These are phyloP conservation scores for Acacia crassicarpa DNA, from an alignment of 306 rosid species.

Conservation along the genomic window DNA sequence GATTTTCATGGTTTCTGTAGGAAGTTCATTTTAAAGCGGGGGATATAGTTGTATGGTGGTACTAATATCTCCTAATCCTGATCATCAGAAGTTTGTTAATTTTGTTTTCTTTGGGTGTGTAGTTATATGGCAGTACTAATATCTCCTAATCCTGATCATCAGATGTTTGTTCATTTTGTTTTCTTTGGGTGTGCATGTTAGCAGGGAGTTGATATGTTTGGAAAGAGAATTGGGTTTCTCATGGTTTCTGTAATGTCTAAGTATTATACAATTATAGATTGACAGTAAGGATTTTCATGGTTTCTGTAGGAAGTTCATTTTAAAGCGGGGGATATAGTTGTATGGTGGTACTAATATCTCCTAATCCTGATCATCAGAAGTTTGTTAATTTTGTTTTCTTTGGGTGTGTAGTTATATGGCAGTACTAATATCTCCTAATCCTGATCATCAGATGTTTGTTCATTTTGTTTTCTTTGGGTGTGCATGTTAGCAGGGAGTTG, in stretches of 20 bases:
- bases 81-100: no score
- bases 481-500: constrained; percentile 64
- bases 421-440: background rate
- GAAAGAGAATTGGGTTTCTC: constrained; percentile 80
- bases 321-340: background rate
- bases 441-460: background rate
- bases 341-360: background rate
- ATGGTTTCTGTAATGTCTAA: constrained; percentile 12
- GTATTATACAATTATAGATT: background rate
- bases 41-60: background rate
- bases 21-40: background rate
- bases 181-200: background rate
- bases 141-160: background rate
- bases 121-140: no score
- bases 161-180: constrained; percentile 2
- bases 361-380: no score
- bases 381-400: no score
- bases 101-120: no score
- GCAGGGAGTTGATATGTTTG: constrained; percentile 96
- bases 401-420: no score
- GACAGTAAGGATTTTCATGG: constrained; percentile 14
- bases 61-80: background rate
- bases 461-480: constrained; percentile 6
- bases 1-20: constrained; percentile 4
- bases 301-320: background rate